A percentile compares a stretch with the other conserved stretches of the same genome.
These are phyloP conservation scores for Lachnellula willkommii DNA, from an alignment of 2,329 filamentous ascomycete genomes.

Conservation along the genomic window DNA sequence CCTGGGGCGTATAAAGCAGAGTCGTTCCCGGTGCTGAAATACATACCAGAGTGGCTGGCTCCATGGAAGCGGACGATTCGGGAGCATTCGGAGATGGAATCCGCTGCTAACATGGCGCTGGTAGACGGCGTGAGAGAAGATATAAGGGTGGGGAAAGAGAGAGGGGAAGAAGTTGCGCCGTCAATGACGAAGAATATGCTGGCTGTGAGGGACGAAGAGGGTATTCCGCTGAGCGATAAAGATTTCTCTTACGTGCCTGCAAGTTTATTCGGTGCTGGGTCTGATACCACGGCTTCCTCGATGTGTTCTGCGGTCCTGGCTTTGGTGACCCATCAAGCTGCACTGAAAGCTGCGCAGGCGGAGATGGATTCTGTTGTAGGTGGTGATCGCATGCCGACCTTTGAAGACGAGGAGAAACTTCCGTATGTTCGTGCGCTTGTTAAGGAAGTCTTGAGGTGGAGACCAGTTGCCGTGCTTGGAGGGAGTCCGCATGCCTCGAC, in stretches of 20 bases:
- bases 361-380: conserved; percentile 40
- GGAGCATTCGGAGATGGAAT: conserved; percentile 18
- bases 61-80: conserved; percentile 21
- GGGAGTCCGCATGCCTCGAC: conserved; percentile 41
- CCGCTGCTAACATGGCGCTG: conserved; percentile 19
- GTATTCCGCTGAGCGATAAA: conserved; percentile 25
- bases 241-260: conserved; percentile 30
- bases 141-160: conserved; percentile 23
- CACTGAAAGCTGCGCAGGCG: conserved; percentile 35
- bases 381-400: conserved; percentile 32
- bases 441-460: conserved; percentile 44
- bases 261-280: conserved; percentile 35
- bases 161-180: conserved; percentile 28
- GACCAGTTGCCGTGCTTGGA: conserved; percentile 42
- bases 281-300: conserved; percentile 34
- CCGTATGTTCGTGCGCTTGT: conserved; percentile 40
- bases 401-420: conserved; percentile 35
- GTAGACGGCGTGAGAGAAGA: conserved; percentile 30
- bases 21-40: conserved; percentile 30
- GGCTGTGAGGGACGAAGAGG: conserved; percentile 21
- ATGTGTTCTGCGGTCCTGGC: conserved; percentile 32
- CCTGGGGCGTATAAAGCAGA: conserved; percentile 37
- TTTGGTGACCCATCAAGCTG: conserved; percentile 35
- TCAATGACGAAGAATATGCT: conserved; percentile 31
- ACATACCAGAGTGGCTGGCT: conserved; percentile 30